These are phyloP conservation scores for Physocladia obscura DNA, from an alignment of 192 early-diverging fungal genomes.

Conservation along the genomic window DNA sequence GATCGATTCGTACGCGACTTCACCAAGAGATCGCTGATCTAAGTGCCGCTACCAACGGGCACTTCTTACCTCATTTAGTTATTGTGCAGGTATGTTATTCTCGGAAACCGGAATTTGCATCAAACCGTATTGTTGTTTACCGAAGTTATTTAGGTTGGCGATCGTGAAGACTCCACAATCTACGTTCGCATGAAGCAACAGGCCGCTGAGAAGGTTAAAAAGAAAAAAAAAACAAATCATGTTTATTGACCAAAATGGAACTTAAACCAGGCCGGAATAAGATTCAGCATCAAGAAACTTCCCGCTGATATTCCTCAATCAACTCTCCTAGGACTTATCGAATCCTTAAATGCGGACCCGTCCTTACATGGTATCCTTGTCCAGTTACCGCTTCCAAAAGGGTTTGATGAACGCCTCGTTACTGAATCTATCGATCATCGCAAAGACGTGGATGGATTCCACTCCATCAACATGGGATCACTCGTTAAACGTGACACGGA, in stretches of 20 bases:
- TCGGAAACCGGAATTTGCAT: conserved; percentile 56
- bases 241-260: neutral
- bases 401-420: conserved; percentile 77
- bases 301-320: conserved; percentile 64
- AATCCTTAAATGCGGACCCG: conserved; percentile 75
- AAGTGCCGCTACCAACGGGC: conserved; percentile 57
- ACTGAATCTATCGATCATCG: conserved; percentile 80
- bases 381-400: conserved; percentile 88
- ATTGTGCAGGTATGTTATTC: conserved; percentile 56
- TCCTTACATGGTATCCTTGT: conserved; percentile 92
- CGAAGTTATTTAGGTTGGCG: conserved; percentile 81
- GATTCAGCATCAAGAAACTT: conserved; percentile 70
- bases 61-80: conserved; percentile 78
- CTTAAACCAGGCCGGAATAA: conserved; percentile 83
- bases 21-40: conserved; percentile 66
- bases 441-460: conserved; percentile 99
- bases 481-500: conserved; percentile 76
- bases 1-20: conserved; percentile 71
- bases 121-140: conserved; percentile 65
- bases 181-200: conserved; percentile 93
- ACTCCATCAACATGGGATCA: conserved; percentile 89
- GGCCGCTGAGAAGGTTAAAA: conserved; percentile 74
- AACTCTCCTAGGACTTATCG: conserved; percentile 67
- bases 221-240: neutral
- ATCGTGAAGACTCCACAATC: conserved; percentile 86